Evolutionary conservation across 2,329 filamentous ascomycete genomes (phyloP).

Genomic region (Fusarium nisikadoi): DNA sequence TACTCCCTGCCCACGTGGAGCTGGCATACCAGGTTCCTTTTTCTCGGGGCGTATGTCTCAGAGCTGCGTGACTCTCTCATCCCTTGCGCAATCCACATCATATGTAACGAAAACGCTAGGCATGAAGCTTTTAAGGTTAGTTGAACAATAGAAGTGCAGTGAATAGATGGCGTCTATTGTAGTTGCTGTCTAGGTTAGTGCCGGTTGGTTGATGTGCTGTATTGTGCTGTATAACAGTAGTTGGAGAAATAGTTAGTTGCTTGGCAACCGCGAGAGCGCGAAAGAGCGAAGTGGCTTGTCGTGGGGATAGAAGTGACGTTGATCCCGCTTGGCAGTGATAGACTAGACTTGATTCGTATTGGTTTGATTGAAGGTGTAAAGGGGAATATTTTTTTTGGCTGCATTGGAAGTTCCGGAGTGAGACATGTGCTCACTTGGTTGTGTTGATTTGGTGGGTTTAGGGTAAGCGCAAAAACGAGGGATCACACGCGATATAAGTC

Average conservation of each 20-base stretch:
- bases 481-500: neutral
- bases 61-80: slow-evolving; percentile 4
- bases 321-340: neutral
- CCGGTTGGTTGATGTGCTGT: neutral
- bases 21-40: slow-evolving; percentile 18
- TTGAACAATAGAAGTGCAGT: neutral
- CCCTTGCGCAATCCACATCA: slow-evolving; percentile 34
- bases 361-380: neutral
- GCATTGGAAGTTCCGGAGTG: neutral
- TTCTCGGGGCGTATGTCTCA: slow-evolving; percentile 28
- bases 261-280: neutral
- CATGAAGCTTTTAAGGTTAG: neutral
- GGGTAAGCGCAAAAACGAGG: neutral
- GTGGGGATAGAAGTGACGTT: neutral
- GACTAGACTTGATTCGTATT: neutral
- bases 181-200: neutral
- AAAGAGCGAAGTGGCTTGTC: slow-evolving; percentile 4
- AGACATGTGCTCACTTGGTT: slow-evolving; percentile 2
- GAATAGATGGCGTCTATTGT: neutral
- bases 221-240: neutral
- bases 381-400: neutral
- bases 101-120: slow-evolving; percentile 13
- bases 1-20: slow-evolving; percentile 27
- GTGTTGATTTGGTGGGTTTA: neutral
- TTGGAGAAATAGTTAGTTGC: neutral